Base-by-base conservation (phyloP, 371 early-diverging fungal species). In the Coemansia sp. region DNA sequence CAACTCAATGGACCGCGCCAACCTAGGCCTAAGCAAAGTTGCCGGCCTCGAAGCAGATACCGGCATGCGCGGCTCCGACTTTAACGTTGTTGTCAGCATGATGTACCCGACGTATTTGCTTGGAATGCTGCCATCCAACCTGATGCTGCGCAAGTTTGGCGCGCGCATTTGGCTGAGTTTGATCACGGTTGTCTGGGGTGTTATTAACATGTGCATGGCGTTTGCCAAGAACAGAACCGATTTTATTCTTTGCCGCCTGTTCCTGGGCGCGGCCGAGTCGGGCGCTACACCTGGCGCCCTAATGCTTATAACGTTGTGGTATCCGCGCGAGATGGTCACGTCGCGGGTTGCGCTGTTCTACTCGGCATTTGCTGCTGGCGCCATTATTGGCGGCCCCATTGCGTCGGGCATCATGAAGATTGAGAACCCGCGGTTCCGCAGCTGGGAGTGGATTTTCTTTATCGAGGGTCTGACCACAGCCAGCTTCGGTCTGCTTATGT, bases 181-280 rank as follows among this genome's bases (percentile, higher is more conserved):
- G 0, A 63, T 86, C 16, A 83, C 83, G 31, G 49, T 80, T 16
- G 51, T 80, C 12, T 87, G 88, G 86, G 81, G 83, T 33, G 10
- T 83, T 6, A 43, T 84, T 47, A 83, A 84, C 30, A 66, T 85
- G 42, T 67, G 79, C n/a, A 86, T 86, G 86, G 85, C 83, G 6
- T 81, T 78, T 57, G 85, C 81, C 42, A 80, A 79, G 30, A 80
- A 80, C 39, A 75, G 78, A 16, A 56, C 68, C 12, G 68, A 65
- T 8, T 72, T 85, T 1, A 79, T 85, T 54, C 20, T 80, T 10
- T 80, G 84, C 42, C 80, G 88, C 3, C 59, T 85, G 42, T 63
- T 83, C 30, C 68, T 87, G 9, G 88, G 88, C 3, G 69, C 82
- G 3, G 79, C 81, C 34, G 86, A 87, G 70, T 85, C 86, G 20